These are phyloP conservation scores for Aspergillus hancockii DNA, from an alignment of 495 filamentous ascomycete species.

Conservation along the genomic window DNA sequence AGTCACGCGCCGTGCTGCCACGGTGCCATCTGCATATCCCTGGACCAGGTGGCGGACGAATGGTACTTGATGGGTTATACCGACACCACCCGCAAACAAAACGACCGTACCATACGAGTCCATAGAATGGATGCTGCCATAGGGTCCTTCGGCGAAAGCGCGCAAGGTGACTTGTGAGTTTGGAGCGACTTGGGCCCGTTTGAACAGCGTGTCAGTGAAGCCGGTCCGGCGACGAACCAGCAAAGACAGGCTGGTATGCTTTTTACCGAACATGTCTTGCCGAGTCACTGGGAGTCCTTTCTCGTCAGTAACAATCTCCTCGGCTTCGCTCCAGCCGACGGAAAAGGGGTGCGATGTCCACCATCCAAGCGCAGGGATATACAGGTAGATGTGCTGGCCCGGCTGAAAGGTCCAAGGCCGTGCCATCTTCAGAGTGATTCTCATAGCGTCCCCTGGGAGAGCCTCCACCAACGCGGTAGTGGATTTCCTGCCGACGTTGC, in stretches of 20 bases:
- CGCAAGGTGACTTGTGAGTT: constrained; percentile 51
- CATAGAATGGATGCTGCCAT: constrained; percentile 77
- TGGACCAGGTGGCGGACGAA: constrained; percentile 79
- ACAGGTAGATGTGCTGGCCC: constrained; percentile 86
- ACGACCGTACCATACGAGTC: constrained; percentile 88
- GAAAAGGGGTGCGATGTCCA: constrained; percentile 96
- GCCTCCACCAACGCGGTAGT: constrained; percentile 75
- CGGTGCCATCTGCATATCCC: constrained; percentile 68
- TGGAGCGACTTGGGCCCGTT: constrained; percentile 49
- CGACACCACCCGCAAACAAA: constrained; percentile 88
- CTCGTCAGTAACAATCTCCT: constrained; percentile 38
- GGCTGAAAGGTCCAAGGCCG: constrained; percentile 76
- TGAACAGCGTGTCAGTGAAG: constrained; percentile 81
- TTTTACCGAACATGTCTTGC: constrained; percentile 33
- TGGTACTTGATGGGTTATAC: constrained; percentile 94
- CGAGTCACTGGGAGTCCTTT: constrained; percentile 42
- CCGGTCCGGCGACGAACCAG: constrained; percentile 84
- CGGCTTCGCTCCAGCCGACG: constrained; percentile 74
- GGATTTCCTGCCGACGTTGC: constrained; percentile 62
- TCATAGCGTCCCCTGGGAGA: constrained; percentile 77
- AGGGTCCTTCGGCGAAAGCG: constrained; percentile 81
- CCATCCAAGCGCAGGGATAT: constrained; percentile 69
- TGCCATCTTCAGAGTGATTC: constrained; percentile 78
- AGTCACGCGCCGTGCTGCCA: constrained; percentile 75
- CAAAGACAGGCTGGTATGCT: constrained; percentile 68